Evolutionary conservation across 306 rosid genomes (phyloP), one percentile per base, ranked within the genome.

Genomic region (Sphenostylis stenocarpa): DNA sequence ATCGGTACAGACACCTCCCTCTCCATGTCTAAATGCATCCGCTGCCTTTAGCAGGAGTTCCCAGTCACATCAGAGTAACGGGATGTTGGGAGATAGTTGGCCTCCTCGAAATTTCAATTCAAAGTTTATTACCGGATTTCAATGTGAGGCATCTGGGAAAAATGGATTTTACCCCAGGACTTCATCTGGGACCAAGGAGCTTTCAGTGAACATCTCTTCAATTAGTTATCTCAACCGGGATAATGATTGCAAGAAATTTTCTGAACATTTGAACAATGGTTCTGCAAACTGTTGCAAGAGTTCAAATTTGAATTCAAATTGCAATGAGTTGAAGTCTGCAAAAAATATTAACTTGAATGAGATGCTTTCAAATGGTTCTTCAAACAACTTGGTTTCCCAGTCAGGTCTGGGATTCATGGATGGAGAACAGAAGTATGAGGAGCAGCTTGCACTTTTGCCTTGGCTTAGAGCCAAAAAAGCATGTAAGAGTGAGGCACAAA

Each of bases 271-370:
- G 28, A 81, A 75, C 81, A 82, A 75, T 71, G 89, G 81, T 80
- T 74, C 82, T 34, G 63, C 77, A 29, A 85, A 75, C 75, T 19
- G 15, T 69, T 19, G 16, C 66, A 86, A 70, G 79, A 84, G 77
- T 71, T 88, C 92, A 62, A 85, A 67, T 73, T 86, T 90, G 57
- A 86, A 73, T 85, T 78, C 86, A 69, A 84, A 76, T 84, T 77
- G 75, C 67, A 45, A 77, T 19, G 84, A 84, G 71, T 45, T 55
- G 85, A 89, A 83, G 72, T 76, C 91, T 67, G 77, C 83, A 52
- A 89, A 80, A 82, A 94, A 87, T 75, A 73, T 84, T 72, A 86
- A 90, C 87, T 84, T 90, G 90, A 90, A 90, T 81, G 88, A 73
- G 73, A 78, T 48, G 70, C 81, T 86, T 78, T 80, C 88, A 41